A percentile compares a stretch with the other conserved stretches of the same genome.
These are phyloP conservation scores for Scheffersomyces lignicola DNA, from an alignment of 1,139 yeast species.

Conservation along the genomic window DNA sequence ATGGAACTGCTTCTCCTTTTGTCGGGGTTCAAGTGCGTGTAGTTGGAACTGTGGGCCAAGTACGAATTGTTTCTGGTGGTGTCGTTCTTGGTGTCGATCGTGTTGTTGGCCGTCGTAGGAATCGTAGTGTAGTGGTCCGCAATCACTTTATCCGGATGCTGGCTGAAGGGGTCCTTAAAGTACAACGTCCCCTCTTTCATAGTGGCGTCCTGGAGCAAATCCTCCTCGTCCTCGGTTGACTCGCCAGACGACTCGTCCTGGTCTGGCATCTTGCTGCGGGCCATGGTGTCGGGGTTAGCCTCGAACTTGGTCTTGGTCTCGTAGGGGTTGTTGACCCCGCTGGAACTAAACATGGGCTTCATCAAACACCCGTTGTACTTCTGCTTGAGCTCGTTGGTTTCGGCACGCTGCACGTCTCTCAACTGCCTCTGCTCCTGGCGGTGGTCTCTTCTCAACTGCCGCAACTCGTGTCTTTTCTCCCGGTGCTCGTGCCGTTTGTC, in stretches of 20 bases:
- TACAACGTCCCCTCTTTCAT: not conserved
- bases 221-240: conserved; percentile 2
- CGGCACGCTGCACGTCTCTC: conserved; percentile 14
- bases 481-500: conserved; percentile 6
- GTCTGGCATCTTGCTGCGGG: too few species aligned
- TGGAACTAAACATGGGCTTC: conserved; percentile 6
- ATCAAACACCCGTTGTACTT: conserved; percentile 2
- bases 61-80: not conserved
- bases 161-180: conserved; percentile 1
- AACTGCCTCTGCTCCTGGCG: conserved; percentile 13
- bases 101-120: conserved; percentile 2
- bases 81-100: conserved; percentile 1
- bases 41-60: not conserved
- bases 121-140: not conserved
- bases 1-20: conserved; percentile 15
- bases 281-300: too few species aligned
- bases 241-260: conserved; percentile 1
- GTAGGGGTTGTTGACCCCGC: too few species aligned
- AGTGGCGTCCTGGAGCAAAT: conserved; percentile 1
- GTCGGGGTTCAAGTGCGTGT: not conserved
- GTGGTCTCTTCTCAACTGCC: conserved; percentile 8
- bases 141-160: not conserved
- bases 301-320: too few species aligned
- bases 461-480: conserved; percentile 10
- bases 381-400: conserved; percentile 5